These are phyloP conservation scores for Aspergillus caelatus DNA, from an alignment of 2,329 filamentous ascomycete genomes.

Conservation along the genomic window DNA sequence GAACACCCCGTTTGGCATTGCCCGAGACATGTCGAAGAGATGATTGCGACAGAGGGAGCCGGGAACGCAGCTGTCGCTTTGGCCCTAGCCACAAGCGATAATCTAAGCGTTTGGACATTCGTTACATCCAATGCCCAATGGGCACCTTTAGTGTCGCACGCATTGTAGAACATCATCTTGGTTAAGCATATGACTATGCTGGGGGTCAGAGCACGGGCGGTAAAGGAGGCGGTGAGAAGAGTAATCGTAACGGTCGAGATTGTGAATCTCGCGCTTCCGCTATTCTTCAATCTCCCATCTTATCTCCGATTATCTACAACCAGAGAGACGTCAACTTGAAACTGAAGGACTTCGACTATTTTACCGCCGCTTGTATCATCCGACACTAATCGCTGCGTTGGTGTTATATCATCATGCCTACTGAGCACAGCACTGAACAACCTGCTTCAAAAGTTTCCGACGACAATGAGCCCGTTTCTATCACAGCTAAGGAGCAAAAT, in stretches of 20 bases:
- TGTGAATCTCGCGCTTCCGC: neutral
- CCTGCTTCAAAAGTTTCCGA: slow-evolving; percentile 17
- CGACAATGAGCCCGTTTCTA: slow-evolving; percentile 16
- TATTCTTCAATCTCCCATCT: neutral
- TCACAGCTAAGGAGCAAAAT: slow-evolving; percentile 12
- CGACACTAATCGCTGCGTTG: neutral
- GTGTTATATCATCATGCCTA: slow-evolving; percentile 15
- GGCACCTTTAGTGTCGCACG: neutral
- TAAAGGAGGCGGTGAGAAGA: slow-evolving; percentile 1
- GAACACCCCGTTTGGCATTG: slow-evolving; percentile 1
- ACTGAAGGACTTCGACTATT: neutral
- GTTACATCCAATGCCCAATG: neutral
- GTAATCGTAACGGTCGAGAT: neutral
- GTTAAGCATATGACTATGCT: neutral
- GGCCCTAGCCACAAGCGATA: neutral
- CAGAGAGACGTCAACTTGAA: neutral
- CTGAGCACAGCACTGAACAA: slow-evolving; percentile 10
- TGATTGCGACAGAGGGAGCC: neutral
- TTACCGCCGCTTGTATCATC: too few relatives aligned
- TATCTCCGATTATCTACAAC: slow-evolving; percentile 1
- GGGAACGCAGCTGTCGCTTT: neutral
- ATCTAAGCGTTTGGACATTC: slow-evolving; percentile 8
- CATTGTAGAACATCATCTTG: neutral
- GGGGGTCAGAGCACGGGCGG: neutral
- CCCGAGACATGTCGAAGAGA: slow-evolving; percentile 2